Base-by-base conservation (phyloP, 768 basidiomycete species). In the Cyclocybe cylindracea region DNA sequence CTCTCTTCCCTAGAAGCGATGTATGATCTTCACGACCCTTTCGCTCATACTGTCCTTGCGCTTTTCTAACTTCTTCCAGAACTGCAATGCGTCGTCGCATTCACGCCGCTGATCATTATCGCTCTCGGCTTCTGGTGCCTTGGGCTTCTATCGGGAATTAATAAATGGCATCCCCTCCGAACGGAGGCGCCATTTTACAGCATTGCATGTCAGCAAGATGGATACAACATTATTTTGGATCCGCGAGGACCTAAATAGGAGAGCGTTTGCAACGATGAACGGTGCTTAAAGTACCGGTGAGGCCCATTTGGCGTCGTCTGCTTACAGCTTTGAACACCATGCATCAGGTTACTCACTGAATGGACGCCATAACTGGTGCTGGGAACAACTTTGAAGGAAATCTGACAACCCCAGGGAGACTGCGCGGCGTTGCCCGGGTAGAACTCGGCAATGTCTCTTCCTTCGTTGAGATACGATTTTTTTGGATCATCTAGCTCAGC, bases 21-120 rank as follows among this genome's bases (percentile, higher is more conserved):
- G 24, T 24, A 24, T 24, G 24, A 24, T 24, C 24, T 24, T 24
- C 24, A 24, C 24, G 24, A 24, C 24, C 24, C 24, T 16, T 16
- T 16, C 16, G 16, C 24, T 24, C 24, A 24, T 24, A 33, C 31
- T 41, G 43, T 39, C 16, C 29, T 51, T 18, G 38, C 24, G 16
- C 32, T 55, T 39, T 43, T 42, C 51, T 24, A 39, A 47, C 38
- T 44, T 35, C 52, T 44, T 51, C 24, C 5, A 24, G 24, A 52
- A 47, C 39, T 39, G 38, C 47, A 51, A 42, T n/a, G 32, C 13
- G 39, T 29, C 33, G 51, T 63, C 61, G 61, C 63, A 51, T 61
- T 63, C 66, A 57, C 68, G 59, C 68, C 69, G 68, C 67, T 64
- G 66, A 72, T 72, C 67, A 59, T 59, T 61, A 48, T 43, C 50